Base-by-base conservation (phyloP, 345 rosid genomes). In the Salix exigua region DNA sequence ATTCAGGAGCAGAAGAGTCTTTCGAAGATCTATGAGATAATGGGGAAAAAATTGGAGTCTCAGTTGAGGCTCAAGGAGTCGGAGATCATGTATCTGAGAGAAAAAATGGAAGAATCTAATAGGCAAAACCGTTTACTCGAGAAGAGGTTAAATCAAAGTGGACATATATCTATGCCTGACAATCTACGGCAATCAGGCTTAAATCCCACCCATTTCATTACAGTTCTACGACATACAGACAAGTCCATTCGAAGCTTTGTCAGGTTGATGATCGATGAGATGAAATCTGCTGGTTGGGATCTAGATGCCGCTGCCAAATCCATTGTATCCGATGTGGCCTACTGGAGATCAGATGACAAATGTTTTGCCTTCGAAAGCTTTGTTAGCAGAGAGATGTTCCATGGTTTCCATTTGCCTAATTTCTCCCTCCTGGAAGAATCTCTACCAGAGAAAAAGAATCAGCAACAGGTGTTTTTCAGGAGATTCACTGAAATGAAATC, bases 301-400 rank as follows among this genome's bases (percentile, higher is more conserved):
- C 81, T 89, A 3, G 88, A 86, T 3, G 86, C 85, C 1, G 99
- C 97, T 0, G 96, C 92, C 50, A 74, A 62, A 42, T 85, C 96
- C 2, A 86, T 91, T 8, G 90, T 86, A 25, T 85, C 88, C 1
- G 84, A 77, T 1, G 90, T 87, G 13, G 68, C 74, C 25, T 95
- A 86, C 53, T 87, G 86, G 87, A 91, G 76, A 77, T 82, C 79
- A 31, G 98, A 91, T 42, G 90, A 96, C 37, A 92, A 87, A 69
- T 89, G 98, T 81, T 93, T 84, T 46, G 90, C 93, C 12, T 91
- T 96, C 12, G 98, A 93, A 80, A 85, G 87, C 73, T 96, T 85
- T 66, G 87, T 91, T 38, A 89, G 94, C 84, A 89, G 85, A 73
- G 84, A 87, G 51, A 91, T 96, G 94, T 93, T 96, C 9, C 88